Percentiles rank a stretch among this genome's conserved stretches.
Evolutionary conservation across 768 basidiomycete species (phyloP).

Genomic region (Auricularia auricula-judae): DNA sequence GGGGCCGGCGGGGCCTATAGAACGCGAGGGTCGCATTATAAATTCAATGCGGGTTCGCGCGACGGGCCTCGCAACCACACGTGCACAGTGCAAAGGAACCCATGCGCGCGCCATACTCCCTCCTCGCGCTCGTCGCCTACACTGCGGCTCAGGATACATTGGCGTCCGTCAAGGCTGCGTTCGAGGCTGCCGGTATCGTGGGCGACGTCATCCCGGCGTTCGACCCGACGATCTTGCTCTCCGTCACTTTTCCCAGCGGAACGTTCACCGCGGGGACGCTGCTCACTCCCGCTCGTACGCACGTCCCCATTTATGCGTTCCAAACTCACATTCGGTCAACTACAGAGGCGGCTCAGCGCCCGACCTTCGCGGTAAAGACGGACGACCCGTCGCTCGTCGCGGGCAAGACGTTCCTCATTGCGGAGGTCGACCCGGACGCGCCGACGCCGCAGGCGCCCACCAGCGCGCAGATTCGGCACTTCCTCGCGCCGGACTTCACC

Average conservation of each 20-base stretch:
- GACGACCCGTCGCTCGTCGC: background rate
- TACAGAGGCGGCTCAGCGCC: conserved; percentile 3
- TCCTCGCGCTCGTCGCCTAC: background rate
- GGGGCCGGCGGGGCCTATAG: no score
- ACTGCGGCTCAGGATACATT: background rate
- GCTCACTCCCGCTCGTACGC: conserved; percentile 6
- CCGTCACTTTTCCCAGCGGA: conserved; percentile 6
- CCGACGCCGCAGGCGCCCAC: conserved; percentile 37
- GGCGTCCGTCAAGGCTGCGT: background rate
- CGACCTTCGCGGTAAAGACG: conserved; percentile 3
- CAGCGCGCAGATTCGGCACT: conserved; percentile 35
- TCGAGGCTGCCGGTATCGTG: conserved; percentile 4
- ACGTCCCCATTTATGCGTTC: background rate
- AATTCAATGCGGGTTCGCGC: no score
- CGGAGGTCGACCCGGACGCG: conserved; percentile 35
- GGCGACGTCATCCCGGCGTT: conserved; percentile 6
- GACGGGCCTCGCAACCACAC: no score
- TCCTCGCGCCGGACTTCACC: conserved; percentile 34
- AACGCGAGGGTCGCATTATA: no score
- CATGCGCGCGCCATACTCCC: background rate
- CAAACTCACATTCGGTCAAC: background rate
- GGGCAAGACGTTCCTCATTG: conserved; percentile 35
- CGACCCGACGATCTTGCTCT: conserved; percentile 1
- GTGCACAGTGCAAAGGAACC: background rate
- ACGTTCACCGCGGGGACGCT: conserved; percentile 3